A percentile compares a stretch with the other conserved stretches of the same genome.
Evolutionary conservation across 1,284 basidiomycete species (phyloP).

Genomic region (Leccinum brunneo-olivaceum): DNA sequence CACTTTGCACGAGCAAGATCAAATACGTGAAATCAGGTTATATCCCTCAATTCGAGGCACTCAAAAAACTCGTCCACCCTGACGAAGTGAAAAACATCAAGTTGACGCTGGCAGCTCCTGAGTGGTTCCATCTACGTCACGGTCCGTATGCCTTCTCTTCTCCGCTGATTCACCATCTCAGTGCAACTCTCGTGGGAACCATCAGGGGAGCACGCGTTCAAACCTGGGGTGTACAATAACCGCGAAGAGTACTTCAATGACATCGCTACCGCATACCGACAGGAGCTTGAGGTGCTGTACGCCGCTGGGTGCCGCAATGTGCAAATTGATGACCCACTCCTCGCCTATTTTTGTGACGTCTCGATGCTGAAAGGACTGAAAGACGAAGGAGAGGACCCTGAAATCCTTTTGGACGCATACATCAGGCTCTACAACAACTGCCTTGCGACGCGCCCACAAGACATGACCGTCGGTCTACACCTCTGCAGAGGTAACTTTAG

Average conservation of each 20-base stretch:
- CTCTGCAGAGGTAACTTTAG: slow-evolving; percentile 75
- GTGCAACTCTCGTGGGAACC: neutral
- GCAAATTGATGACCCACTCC: slow-evolving; percentile 71
- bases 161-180: neutral
- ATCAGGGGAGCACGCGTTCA: slow-evolving; percentile 21
- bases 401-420: slow-evolving; percentile 61
- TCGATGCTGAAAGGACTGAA: slow-evolving; percentile 59
- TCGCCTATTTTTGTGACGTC: slow-evolving; percentile 62
- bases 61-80: slow-evolving; percentile 48
- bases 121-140: slow-evolving; percentile 72
- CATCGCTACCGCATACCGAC: slow-evolving; percentile 61
- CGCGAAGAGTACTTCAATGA: slow-evolving; percentile 69
- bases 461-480: slow-evolving; percentile 68
- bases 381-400: slow-evolving; percentile 52
- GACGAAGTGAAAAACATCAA: slow-evolving; percentile 66
- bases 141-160: slow-evolving; percentile 28
- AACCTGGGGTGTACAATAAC: slow-evolving; percentile 13
- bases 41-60: slow-evolving; percentile 52
- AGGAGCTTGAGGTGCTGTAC: slow-evolving; percentile 70
- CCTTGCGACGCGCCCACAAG: slow-evolving; percentile 49
- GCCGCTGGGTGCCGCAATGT: slow-evolving; percentile 66
- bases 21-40: slow-evolving; percentile 58
- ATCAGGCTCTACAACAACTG: slow-evolving; percentile 66
- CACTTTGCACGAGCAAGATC: slow-evolving; percentile 56
- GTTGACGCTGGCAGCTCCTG: slow-evolving; percentile 67